A percentile compares a stretch with the other conserved stretches of the same genome.
Evolutionary conservation across 2,329 filamentous ascomycete genomes (phyloP).

Genomic region (Tolypocladium paradoxum): DNA sequence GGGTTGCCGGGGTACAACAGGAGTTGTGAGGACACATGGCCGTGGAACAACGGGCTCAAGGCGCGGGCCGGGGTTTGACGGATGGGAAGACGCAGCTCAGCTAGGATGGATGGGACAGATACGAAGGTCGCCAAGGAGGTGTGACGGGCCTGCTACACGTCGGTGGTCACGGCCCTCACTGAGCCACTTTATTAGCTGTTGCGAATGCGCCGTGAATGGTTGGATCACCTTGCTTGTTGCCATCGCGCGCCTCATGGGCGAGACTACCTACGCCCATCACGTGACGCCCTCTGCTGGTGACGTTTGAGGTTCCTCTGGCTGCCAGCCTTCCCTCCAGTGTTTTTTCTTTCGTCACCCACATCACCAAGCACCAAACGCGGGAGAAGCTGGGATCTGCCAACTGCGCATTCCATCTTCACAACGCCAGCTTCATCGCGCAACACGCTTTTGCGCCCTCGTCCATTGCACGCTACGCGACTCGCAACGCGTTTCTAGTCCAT

Average conservation of each 20-base stretch:
- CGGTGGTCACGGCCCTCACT: background rate
- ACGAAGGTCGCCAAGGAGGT: background rate
- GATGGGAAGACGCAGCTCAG: background rate
- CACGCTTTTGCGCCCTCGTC: constrained; percentile 7
- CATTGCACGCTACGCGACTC: constrained; percentile 11
- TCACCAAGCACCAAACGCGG: constrained; percentile 19
- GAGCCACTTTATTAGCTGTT: background rate
- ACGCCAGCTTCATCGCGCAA: constrained; percentile 18
- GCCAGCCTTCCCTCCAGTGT: constrained; percentile 20
- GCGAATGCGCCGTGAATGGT: background rate
- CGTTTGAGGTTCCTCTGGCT: constrained; percentile 22
- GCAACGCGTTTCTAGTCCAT: constrained; percentile 14
- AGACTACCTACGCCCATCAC: constrained; percentile 13
- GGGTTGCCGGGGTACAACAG: constrained; percentile 17
- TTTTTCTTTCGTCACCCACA: constrained; percentile 25
- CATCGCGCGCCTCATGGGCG: background rate
- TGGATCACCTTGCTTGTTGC: constrained; percentile 1
- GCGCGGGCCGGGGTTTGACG: constrained; percentile 1
- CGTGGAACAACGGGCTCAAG: constrained; percentile 16
- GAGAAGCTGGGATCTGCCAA: constrained; percentile 18
- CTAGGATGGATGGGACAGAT: constrained; percentile 1
- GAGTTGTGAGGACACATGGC: constrained; percentile 18
- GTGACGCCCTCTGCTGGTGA: constrained; percentile 21
- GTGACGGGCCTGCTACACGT: background rate
- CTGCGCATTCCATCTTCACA: constrained; percentile 21